Evolutionary conservation across 768 basidiomycete species (phyloP).

Genomic region (Trametes cubensis): DNA sequence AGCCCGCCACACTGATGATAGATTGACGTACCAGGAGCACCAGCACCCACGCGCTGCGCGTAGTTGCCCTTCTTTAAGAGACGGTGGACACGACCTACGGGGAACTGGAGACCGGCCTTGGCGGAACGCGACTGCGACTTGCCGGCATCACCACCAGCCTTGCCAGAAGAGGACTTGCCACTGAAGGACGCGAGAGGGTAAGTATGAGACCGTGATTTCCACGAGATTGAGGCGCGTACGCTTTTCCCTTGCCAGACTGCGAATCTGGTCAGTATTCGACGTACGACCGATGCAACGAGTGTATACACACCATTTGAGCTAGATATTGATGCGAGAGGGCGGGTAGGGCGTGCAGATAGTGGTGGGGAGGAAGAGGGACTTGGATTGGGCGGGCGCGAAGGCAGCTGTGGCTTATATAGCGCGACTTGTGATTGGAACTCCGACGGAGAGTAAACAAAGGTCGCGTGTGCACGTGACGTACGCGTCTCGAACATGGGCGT

Average conservation of each 20-base stretch:
- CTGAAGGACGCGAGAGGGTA: constrained; percentile 27
- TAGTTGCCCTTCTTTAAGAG: constrained; percentile 75
- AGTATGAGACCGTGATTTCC: neutral
- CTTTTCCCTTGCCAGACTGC: constrained; percentile 61
- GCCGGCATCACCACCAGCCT: constrained; percentile 49
- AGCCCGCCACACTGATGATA: neutral
- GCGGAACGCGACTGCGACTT: constrained; percentile 71
- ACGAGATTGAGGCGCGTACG: constrained; percentile 37
- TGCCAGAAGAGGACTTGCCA: constrained; percentile 50
- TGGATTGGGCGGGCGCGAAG: constrained; percentile 24
- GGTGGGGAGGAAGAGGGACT: constrained; percentile 32
- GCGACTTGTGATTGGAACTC: constrained; percentile 27
- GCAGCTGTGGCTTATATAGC: constrained; percentile 35
- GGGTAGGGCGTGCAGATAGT: constrained; percentile 25
- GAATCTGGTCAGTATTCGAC: constrained; percentile 21
- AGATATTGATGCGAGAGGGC: constrained; percentile 22
- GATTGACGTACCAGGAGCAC: constrained; percentile 58
- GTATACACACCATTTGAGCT: constrained; percentile 40
- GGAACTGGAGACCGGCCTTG: constrained; percentile 69
- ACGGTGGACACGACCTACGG: constrained; percentile 83
- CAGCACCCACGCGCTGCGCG: constrained; percentile 68
- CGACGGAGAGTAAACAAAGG: constrained; percentile 33
- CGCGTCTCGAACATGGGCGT: constrained; percentile 26
- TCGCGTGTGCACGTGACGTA: constrained; percentile 28
- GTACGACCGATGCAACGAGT: neutral